Percentiles rank a stretch among this genome's conserved stretches.
Evolutionary conservation across 2,329 filamentous ascomycete species (phyloP).

Genomic region (Fusarium oligoseptatum): DNA sequence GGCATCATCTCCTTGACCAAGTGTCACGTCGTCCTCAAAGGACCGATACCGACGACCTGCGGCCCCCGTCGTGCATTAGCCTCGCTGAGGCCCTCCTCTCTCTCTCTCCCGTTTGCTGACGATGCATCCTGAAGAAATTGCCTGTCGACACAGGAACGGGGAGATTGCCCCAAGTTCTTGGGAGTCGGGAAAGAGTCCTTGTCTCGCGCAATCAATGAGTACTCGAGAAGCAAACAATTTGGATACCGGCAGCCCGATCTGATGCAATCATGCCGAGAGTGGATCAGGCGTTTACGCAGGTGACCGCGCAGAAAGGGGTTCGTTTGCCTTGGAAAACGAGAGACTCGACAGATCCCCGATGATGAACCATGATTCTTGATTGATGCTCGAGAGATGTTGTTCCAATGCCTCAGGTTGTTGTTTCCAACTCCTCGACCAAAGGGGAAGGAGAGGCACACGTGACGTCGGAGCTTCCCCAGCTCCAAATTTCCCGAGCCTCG

Average conservation of each 20-base stretch:
- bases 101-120: background rate
- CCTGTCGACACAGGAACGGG: background rate
- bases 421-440: background rate
- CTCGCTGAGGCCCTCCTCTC: background rate
- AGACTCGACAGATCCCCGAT: background rate
- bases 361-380: background rate
- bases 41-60: slow-evolving; percentile 28
- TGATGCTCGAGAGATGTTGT: background rate
- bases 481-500: slow-evolving; percentile 31
- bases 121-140: background rate
- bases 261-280: slow-evolving; percentile 2
- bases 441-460: slow-evolving; percentile 2
- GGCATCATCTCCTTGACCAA: slow-evolving; percentile 30
- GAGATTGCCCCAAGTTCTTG: background rate
- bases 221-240: slow-evolving; percentile 11
- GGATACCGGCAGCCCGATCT: background rate
- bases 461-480: slow-evolving; percentile 1
- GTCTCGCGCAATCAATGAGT: slow-evolving; percentile 14
- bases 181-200: background rate
- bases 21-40: slow-evolving; percentile 34
- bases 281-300: background rate
- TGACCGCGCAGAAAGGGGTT: background rate
- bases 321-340: background rate
- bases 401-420: background rate
- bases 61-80: slow-evolving; percentile 14